Evolutionary conservation across 1,139 yeast genomes (phyloP), one percentile per base, ranked within the genome.

Genomic region (Trichomonascaceae sp.): DNA sequence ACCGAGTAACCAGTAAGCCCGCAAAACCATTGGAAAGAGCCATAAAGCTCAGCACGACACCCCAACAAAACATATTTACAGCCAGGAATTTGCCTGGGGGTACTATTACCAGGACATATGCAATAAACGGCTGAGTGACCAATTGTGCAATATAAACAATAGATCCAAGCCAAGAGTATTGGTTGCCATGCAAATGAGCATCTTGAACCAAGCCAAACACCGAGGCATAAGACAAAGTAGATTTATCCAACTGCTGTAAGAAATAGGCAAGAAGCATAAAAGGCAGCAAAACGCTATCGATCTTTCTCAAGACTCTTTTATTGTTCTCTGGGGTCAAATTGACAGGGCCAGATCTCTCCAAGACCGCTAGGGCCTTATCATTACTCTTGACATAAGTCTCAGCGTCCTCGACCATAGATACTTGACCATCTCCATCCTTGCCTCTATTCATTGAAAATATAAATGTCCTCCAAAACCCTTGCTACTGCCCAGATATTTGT

Each of bases 161-260:
- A 1, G 87, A 72, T 32, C 57, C 57, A 13, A 52, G 50, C 36
- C 56, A 53, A 39, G 58, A 54, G 39, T 58, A 59, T 38, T 53
- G 45, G 27, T 55, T 48, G 41, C 56, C 61, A 27, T 51, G 60
- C 36, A 77, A 55, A 1, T 71, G 71, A 1, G 77, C 72, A 50
- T 73, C 79, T 20, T 69, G 71, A 66, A 70, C 75, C 32, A 76
- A 63, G 0, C 75, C 79, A 47, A 75, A 67, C 24, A 76, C 69
- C 1, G 78, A 66, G 32, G 75, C 72, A 58, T 75, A 77, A 1
- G 77, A 72, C 48, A 75, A 61, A 1, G 79, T 71, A 2, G 78
- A 74, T 58, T 77, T 77, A 60, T 77, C 81, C 6, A 84, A 80
- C 56, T 79, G 82, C 66, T 84, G 89, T 45, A 58, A 62, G 82